These are phyloP conservation scores for Aspergillus thermomutatus DNA, from an alignment of 2,329 filamentous ascomycete genomes.

Conservation along the genomic window DNA sequence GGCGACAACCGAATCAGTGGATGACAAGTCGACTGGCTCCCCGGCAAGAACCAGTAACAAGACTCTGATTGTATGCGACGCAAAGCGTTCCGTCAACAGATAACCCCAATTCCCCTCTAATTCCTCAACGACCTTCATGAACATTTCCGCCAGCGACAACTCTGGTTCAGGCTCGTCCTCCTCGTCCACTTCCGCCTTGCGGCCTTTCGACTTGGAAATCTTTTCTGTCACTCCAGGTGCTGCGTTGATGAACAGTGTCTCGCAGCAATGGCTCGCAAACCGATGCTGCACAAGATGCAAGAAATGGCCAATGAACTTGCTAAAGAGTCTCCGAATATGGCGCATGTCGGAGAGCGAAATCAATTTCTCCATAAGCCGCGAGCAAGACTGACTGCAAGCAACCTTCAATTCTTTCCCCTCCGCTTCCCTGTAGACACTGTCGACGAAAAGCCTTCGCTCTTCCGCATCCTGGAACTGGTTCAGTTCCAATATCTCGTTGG, in stretches of 20 bases:
- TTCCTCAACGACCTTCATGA: constrained; percentile 79
- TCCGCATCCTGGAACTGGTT: constrained; percentile 81
- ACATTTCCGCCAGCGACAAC: constrained; percentile 76
- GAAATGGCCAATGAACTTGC: constrained; percentile 82
- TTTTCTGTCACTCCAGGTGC: constrained; percentile 77
- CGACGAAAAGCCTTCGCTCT: constrained; percentile 67
- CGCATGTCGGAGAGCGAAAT: constrained; percentile 73
- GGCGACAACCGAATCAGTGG: constrained; percentile 71
- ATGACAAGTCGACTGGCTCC: constrained; percentile 67
- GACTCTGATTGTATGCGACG: constrained; percentile 85
- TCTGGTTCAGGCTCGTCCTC: constrained; percentile 45
- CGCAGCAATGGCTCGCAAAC: constrained; percentile 96
- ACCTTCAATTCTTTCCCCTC: constrained; percentile 93
- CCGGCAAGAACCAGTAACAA: constrained; percentile 83
- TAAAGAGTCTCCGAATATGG: constrained; percentile 85
- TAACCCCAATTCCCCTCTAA: constrained; percentile 80
- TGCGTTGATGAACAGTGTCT: constrained; percentile 82
- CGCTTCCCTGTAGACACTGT: constrained; percentile 82
- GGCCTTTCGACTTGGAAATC: constrained; percentile 48
- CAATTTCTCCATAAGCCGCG: constrained; percentile 84
- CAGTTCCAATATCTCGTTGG: constrained; percentile 83
- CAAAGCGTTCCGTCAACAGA: constrained; percentile 82
- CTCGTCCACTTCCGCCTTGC: constrained; percentile 42
- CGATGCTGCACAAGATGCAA: constrained; percentile 87
- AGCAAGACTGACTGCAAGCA: constrained; percentile 92